Evolutionary conservation across 768 basidiomycete species (phyloP), one percentile per base, ranked within the genome.

Genomic region (Guyanaporus albipodus): DNA sequence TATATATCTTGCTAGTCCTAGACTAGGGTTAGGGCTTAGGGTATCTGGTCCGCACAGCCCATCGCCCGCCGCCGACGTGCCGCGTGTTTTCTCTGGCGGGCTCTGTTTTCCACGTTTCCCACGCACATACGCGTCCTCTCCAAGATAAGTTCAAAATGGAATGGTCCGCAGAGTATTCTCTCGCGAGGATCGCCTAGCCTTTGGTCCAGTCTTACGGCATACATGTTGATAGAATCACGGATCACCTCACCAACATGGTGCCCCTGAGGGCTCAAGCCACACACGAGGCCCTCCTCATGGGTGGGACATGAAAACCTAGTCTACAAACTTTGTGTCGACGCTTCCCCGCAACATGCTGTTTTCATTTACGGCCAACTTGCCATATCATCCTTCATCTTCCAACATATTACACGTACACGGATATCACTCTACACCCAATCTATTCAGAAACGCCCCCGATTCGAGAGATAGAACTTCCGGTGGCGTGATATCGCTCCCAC

Each of bases 11-110:
- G 23, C 4, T 42, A 42, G 36, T 41, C 11, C 56, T 50, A 57
- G 29, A 45, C 42, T 59, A 51, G 55, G 64, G 61, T 62, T 65
- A 65, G 64, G 65, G 64, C 58, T 37, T 10, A 67, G 64, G 64
- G 60, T 7, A 4, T 32, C 8, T 15, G 18, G 14, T 36, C 33
- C 26, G 38, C 54, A 54, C 52, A 44, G 55, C 59, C 52, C 39
- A 21, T 42, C 46, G 48, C 58, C 37, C 55, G 48, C 50, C 39
- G 35, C 32, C 46, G 17, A 52, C 46, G n/a, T 18, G 46, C 54
- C 60, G 54, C 55, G 49, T 58, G 62, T 56, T 53, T 55, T 55
- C 46, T 36, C 10, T 33, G 38, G 27, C 56, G 52, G 47, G 33
- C 22, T 27, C 15, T n/a, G n/a, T n/a, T n/a, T n/a, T n/a, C n/a